Evolutionary conservation across 2,329 filamentous ascomycete genomes (phyloP), one percentile per base, ranked within the genome.

Genomic region (Didymella exigua): DNA sequence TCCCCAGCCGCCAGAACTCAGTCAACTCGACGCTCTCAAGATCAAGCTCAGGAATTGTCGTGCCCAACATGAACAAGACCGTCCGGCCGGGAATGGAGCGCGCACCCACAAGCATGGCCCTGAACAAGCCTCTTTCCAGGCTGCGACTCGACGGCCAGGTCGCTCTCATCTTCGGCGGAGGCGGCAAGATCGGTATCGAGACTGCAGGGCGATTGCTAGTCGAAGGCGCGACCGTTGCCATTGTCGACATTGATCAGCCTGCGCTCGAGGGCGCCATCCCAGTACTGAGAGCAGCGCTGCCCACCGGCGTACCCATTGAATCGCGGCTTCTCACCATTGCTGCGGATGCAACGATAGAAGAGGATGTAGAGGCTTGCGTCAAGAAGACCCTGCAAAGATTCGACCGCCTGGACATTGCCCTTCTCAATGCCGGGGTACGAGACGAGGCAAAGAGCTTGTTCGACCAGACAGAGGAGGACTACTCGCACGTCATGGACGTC

Each of bases 351-450:
- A 75, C 75, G 8, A 62, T 60, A 23, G 37, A 68, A 52, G 70
- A 95, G 96, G 46, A 98, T 80, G 67, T 90, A 92, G 79, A 96
- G 98, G 19, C 87, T 87, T 72, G 96, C 86, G 5, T 86, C 82
- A 14, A 98, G 83, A 65, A 67, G 58, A 63, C 61, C 4, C 43
- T 72, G 10, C 60, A 63, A 49, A 62, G 63, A 24, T 74, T 72
- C 43, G 61, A 65, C 21, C 60, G 53, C 29, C 36, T 74, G 21
- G 71, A 74, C 30, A 62, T 61, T 23, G 69, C 65, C 5, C 59
- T 72, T 21, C 40, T 72, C 38, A 70, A 70, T 33, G 69, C 67
- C 9, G 66, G 66, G 33, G 60, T 67, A n/a, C 57, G 62, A 21
- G 67, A 67, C 9, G 57, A 60, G 29, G 59, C 60, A 11, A 71